phyloP scores from a whole-genome alignment of 2,329 filamentous ascomycete genomes.

The Falciphora oryzae region DNA sequence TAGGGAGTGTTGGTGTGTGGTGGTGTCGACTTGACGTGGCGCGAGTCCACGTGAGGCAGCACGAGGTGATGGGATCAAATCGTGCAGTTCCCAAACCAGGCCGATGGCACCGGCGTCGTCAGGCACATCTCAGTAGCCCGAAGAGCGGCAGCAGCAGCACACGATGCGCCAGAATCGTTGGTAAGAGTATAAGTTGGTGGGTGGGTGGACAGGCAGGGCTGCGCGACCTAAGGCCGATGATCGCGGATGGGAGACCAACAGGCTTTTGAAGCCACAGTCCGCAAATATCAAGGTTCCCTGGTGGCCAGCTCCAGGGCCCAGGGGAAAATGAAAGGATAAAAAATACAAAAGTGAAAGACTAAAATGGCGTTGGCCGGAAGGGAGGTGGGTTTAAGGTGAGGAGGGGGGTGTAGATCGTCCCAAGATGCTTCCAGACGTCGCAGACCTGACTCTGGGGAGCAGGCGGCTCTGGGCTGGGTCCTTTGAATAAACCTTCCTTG shows the following conservation, averaged over 20 bases:
- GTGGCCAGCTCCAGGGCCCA: not conserved
- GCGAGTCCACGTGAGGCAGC: not conserved
- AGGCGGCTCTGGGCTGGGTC: not conserved
- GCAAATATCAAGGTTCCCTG: not conserved
- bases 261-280: too few species aligned
- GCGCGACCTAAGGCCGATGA: too few species aligned
- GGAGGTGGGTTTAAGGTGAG: too few species aligned
- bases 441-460: not conserved
- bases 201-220: too few species aligned
- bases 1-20: not conserved
- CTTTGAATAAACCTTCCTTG: not conserved
- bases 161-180: not conserved
- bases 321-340: not conserved
- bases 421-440: not conserved
- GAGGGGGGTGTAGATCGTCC: not conserved
- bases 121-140: not conserved
- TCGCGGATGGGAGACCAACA: too few species aligned
- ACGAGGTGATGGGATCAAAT: not conserved
- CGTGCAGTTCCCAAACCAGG: too few species aligned
- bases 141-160: not conserved
- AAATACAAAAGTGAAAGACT: not conserved
- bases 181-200: too few species aligned
- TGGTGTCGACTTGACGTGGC: not conserved
- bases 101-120: too few species aligned
- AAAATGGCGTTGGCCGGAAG: not conserved